phyloP scores from a whole-genome alignment of 1,139 yeast genomes.

The Yamadazyma friedrichii region DNA sequence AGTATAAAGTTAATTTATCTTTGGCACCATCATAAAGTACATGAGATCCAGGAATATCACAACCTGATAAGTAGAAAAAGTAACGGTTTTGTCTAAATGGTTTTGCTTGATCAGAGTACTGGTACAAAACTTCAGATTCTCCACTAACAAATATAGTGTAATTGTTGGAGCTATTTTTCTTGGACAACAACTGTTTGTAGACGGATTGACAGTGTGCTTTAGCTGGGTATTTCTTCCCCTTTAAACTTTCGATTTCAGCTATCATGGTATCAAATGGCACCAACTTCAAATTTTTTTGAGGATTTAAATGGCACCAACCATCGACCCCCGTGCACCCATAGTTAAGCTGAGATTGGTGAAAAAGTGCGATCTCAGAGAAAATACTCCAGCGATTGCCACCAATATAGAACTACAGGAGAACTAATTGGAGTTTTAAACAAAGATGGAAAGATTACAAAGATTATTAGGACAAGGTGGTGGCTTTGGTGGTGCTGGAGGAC shows the following conservation, averaged over 20 bases:
- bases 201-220: constrained; percentile 63
- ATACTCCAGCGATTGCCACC: constrained; percentile 6
- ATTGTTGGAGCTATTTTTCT: constrained; percentile 16
- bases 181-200: constrained; percentile 36
- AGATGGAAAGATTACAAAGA: constrained; percentile 76
- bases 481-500: constrained; percentile 48
- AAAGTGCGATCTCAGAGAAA: background rate
- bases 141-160: constrained; percentile 56
- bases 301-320: too few relatives aligned
- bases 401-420: background rate
- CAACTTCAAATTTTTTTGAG: constrained; percentile 1
- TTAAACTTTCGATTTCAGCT: constrained; percentile 15
- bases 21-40: constrained; percentile 54
- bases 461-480: constrained; percentile 63
- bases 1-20: constrained; percentile 65
- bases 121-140: constrained; percentile 57
- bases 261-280: constrained; percentile 2
- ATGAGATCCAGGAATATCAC: constrained; percentile 74
- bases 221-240: constrained; percentile 65
- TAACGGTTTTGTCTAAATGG: constrained; percentile 88
- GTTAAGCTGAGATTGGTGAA: background rate
- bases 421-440: background rate
- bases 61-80: constrained; percentile 86
- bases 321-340: too few relatives aligned
- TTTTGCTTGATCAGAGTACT: constrained; percentile 77